A percentile compares a stretch with the other conserved stretches of the same genome.
phyloP scores from a whole-genome alignment of 2,329 filamentous ascomycete species.

The Lachnum nothofagi region DNA sequence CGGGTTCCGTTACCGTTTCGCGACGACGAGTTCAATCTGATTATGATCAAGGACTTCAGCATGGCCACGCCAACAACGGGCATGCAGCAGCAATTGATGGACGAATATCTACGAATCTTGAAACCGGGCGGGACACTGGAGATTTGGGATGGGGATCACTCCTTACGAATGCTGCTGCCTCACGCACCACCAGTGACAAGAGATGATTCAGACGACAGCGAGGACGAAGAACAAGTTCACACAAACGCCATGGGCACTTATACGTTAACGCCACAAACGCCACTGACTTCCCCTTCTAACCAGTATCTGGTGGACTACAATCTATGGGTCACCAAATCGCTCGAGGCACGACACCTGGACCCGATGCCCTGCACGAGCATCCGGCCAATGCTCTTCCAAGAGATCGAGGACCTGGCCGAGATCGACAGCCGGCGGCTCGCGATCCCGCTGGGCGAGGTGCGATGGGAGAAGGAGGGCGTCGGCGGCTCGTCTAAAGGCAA shows the following conservation, averaged over 20 bases:
- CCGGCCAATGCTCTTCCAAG: slow-evolving; percentile 72
- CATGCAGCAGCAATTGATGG: slow-evolving; percentile 51
- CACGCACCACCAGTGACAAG: slow-evolving; percentile 53
- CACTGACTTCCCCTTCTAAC: slow-evolving; percentile 75
- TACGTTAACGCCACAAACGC: slow-evolving; percentile 74
- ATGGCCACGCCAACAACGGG: slow-evolving; percentile 56
- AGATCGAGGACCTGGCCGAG: slow-evolving; percentile 65
- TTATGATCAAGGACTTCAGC: slow-evolving; percentile 81
- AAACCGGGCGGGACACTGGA: slow-evolving; percentile 75
- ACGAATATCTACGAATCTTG: slow-evolving; percentile 73
- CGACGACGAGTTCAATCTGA: slow-evolving; percentile 75
- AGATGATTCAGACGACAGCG: slow-evolving; percentile 35
- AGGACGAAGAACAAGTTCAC: slow-evolving; percentile 57
- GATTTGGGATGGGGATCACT: slow-evolving; percentile 84
- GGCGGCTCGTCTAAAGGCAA: slow-evolving; percentile 42
- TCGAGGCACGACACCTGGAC: slow-evolving; percentile 65
- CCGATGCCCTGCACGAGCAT: slow-evolving; percentile 75
- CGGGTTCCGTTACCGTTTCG: slow-evolving; percentile 71
- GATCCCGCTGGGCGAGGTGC: slow-evolving; percentile 77
- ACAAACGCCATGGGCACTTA: slow-evolving; percentile 73
- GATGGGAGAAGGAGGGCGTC: slow-evolving; percentile 77
- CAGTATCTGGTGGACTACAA: slow-evolving; percentile 80
- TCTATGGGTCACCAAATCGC: slow-evolving; percentile 69
- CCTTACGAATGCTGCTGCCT: slow-evolving; percentile 75
- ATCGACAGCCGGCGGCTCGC: slow-evolving; percentile 72